A percentile compares a stretch with the other conserved stretches of the same genome.
Evolutionary conservation across 129 eudicot species (phyloP).

Genomic region (Ambrosia trifida): DNA sequence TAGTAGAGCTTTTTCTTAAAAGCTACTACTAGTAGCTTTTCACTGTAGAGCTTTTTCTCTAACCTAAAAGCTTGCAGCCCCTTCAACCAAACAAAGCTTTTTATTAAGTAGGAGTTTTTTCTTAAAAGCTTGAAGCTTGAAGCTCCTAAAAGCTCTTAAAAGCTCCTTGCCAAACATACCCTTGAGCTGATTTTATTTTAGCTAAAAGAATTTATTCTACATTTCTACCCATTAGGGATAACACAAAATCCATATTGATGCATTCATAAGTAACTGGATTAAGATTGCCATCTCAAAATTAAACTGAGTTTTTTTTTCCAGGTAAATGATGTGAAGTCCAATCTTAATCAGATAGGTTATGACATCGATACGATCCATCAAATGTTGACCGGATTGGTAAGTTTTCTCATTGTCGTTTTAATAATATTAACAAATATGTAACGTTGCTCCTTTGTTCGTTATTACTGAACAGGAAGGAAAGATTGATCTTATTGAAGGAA

Average conservation of each 20-base stretch:
- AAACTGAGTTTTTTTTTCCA: slow-evolving; percentile 26
- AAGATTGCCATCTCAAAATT: background rate
- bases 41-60: too few relatives aligned
- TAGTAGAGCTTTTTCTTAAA: too few relatives aligned
- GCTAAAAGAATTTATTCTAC: background rate
- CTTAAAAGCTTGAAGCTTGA: too few relatives aligned
- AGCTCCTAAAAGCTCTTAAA: too few relatives aligned
- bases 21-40: too few relatives aligned
- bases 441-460: slow-evolving; percentile 4
- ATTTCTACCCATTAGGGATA: background rate
- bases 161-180: too few relatives aligned
- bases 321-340: slow-evolving; percentile 73
- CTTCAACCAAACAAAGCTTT: too few relatives aligned
- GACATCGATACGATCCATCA: slow-evolving; percentile 71
- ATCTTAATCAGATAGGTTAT: slow-evolving; percentile 75
- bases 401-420: slow-evolving; percentile 16
- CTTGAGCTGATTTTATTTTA: background rate
- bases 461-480: slow-evolving; percentile 78
- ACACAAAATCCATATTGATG: background rate
- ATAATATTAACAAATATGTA: background rate
- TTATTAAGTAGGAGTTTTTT: too few relatives aligned
- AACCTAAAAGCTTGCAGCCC: too few relatives aligned
- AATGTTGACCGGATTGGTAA: slow-evolving; percentile 78
- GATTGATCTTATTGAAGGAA: slow-evolving; percentile 79
- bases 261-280: background rate